Percentiles rank a stretch among this genome's conserved stretches.
phyloP scores from a whole-genome alignment of 176 grass and related monocot genomes.

The Phyllostachys edulis region DNA sequence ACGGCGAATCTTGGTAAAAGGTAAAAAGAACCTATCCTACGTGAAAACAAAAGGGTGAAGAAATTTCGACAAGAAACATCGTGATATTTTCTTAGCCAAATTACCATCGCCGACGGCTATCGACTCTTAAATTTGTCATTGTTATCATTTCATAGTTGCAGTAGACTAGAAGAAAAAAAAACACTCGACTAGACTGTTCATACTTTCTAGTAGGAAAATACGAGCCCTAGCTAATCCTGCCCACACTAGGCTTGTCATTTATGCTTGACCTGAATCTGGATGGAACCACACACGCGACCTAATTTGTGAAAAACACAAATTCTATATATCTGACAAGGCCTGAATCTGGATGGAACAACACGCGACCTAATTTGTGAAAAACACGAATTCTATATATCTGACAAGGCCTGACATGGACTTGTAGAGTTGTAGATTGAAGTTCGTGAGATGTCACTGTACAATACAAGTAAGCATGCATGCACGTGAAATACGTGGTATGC shows the following conservation, averaged over 20 bases:
- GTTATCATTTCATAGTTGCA: neutral
- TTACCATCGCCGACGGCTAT: neutral
- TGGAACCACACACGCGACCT: neutral
- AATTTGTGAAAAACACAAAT: neutral
- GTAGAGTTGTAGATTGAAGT: no score
- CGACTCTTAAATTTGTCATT: neutral
- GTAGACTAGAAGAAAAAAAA: neutral
- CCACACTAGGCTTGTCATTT: neutral
- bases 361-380: neutral
- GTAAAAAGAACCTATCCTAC: neutral
- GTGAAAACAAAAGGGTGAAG: neutral
- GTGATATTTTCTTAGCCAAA: neutral
- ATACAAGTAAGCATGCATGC: no score
- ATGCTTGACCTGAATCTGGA: neutral
- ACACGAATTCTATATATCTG: neutral
- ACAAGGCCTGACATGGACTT: neutral
- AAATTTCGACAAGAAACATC: neutral
- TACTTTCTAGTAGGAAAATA: neutral
- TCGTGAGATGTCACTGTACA: no score
- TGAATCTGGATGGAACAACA: neutral
- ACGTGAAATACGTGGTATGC: no score
- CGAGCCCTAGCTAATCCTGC: neutral
- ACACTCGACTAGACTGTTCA: neutral
- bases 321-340: neutral
- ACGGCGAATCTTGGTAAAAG: neutral